These are phyloP conservation scores for Auriscalpium vulgare DNA, from an alignment of 768 basidiomycete genomes.

Conservation along the genomic window DNA sequence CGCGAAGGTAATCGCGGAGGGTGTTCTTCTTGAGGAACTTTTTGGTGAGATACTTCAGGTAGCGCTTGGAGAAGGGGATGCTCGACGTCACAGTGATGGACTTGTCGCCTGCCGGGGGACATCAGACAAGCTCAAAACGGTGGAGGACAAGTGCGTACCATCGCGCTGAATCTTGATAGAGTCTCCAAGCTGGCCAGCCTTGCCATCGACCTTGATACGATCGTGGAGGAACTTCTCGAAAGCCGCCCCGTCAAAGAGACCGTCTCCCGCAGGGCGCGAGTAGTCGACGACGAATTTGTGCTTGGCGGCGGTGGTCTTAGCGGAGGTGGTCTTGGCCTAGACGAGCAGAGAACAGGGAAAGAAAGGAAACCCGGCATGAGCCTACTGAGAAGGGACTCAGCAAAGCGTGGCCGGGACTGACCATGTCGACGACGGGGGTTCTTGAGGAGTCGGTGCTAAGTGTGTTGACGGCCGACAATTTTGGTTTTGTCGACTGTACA, in stretches of 20 bases:
- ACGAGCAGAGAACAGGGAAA: conserved; percentile 20
- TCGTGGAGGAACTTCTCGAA: conserved; percentile 90
- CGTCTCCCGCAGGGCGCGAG: conserved; percentile 68
- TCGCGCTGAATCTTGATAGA: conserved; percentile 81
- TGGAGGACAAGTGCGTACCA: conserved; percentile 40
- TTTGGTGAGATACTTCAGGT: conserved; percentile 98
- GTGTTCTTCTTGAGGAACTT: conserved; percentile 98
- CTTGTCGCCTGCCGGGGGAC: conserved; percentile 47
- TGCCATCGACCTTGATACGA: conserved; percentile 89
- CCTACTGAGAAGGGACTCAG: conserved; percentile 93
- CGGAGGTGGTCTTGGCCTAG: conserved; percentile 53
- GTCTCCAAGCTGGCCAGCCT: conserved; percentile 88
- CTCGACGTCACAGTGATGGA: conserved; percentile 81
- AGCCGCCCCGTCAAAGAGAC: conserved; percentile 52
- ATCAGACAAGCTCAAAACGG: neutral
- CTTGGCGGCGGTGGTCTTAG: conserved; percentile 47
- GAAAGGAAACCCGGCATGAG: conserved; percentile 40
- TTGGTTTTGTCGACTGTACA: conserved; percentile 39
- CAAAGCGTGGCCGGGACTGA: conserved; percentile 70
- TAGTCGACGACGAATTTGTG: conserved; percentile 84
- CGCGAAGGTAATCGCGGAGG: conserved; percentile 95
- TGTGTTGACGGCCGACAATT: neutral
- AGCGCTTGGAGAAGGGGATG: conserved; percentile 92
- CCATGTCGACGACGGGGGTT: conserved; percentile 45
- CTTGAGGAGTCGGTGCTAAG: conserved; percentile 20